These are phyloP conservation scores for Daedalea quercina DNA, from an alignment of 768 basidiomycete species.

Conservation along the genomic window DNA sequence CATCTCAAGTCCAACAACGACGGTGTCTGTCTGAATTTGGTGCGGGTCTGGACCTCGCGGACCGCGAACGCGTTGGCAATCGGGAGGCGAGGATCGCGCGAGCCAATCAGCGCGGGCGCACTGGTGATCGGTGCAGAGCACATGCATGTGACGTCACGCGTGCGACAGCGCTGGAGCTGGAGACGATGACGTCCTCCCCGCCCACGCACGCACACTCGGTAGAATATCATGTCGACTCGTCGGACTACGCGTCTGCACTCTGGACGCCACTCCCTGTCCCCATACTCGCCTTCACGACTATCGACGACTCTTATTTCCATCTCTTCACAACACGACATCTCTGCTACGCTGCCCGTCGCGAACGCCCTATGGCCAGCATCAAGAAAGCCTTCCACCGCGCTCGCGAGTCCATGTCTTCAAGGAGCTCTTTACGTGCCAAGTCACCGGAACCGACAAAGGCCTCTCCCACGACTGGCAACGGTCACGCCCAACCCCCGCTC, in stretches of 20 bases:
- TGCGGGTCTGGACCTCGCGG: no score
- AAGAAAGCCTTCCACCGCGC: slow-evolving; percentile 3
- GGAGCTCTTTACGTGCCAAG: neutral
- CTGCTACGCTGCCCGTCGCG: neutral
- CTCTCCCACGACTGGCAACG: neutral
- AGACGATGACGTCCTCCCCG: neutral
- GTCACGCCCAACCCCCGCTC: slow-evolving; percentile 8
- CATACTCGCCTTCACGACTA: neutral
- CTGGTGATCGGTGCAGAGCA: neutral
- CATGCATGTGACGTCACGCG: neutral
- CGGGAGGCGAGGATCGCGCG: no score
- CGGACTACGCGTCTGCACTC: neutral
- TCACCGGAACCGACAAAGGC: neutral
- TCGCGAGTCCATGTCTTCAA: neutral
- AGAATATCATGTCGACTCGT: no score
- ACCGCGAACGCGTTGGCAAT: no score
- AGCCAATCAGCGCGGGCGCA: no score
- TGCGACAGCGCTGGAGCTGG: neutral
- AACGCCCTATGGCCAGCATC: neutral
- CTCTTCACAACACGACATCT: neutral
- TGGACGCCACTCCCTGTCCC: neutral
- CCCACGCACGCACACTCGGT: neutral
- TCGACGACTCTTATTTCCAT: neutral
- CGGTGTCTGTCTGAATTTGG: no score
- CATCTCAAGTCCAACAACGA: no score